Base-by-base conservation (phyloP, 1,284 basidiomycete species). In the Coniferiporia sulphurascens region DNA sequence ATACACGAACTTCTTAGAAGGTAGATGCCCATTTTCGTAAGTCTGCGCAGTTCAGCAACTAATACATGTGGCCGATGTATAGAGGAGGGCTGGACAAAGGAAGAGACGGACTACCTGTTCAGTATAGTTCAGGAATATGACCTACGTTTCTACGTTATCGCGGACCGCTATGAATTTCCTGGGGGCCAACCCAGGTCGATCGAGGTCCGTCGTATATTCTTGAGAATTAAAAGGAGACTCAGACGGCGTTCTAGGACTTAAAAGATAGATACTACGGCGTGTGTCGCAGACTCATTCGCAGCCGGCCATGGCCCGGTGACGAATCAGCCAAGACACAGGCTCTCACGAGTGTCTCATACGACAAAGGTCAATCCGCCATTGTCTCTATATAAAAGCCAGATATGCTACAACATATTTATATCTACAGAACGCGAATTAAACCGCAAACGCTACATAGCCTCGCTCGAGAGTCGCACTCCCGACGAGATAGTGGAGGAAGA, bases 401-500 rank as follows among this genome's bases (percentile, higher is more conserved):
- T n/a, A 13, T 59, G 51, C 55, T 34, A 22, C 13, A 13, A 13
- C 36, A 43, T 7, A 17, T 10, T 12, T 46, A n/a, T n/a, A n/a
- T n/a, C n/a, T 32, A 8, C 35, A 93, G 93, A 91, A 38, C 89
- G 93, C 54, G 97, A 99, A 72, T 76, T 86, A 19, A 89, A 88
- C 64, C 87, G 97, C 59, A 98, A 96, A 73, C 86, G 87, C 62
- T 97, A 98, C 66, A 82, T 98, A 9, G 77, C 83, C 1, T 89
- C 88, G 62, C 82, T 99, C 12, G 92, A 96, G 72, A 85, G 84
- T 59, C 86, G 96, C 9, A 93, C 94, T 0, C 83, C 87, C 0
- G 86, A 91, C 56, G 93, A 98, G 73, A 87, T 98, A 46, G 87
- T 88, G 8, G 96, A 99, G 70, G 97, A 99, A 77, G 95, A 98